Evolutionary conservation across 2,329 filamentous ascomycete genomes (phyloP).

Genomic region (Aspergillus sp.): DNA sequence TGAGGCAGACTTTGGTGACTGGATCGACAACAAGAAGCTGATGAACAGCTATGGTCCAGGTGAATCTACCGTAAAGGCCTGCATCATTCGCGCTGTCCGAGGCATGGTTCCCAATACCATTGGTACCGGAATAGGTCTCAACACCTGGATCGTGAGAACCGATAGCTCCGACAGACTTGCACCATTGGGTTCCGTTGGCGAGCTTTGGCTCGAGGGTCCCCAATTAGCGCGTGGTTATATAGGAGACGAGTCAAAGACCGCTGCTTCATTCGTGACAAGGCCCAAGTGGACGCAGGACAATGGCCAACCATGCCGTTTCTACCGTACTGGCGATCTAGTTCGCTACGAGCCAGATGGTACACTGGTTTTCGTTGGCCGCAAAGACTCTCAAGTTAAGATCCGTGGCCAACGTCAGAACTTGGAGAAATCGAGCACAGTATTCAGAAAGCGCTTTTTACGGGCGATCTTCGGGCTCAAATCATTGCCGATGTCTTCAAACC

Average conservation of each 20-base stretch:
- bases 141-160: slow-evolving; percentile 7
- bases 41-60: slow-evolving; percentile 28
- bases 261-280: slow-evolving; percentile 17
- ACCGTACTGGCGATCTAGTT: slow-evolving; percentile 5
- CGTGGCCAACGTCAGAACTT: slow-evolving; percentile 6
- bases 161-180: slow-evolving; percentile 22
- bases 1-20: slow-evolving; percentile 15
- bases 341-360: slow-evolving; percentile 3
- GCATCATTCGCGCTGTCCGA: too few species aligned
- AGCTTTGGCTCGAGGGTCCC: slow-evolving; percentile 37
- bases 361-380: slow-evolving; percentile 3
- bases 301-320: slow-evolving; percentile 5
- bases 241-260: slow-evolving; percentile 21
- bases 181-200: slow-evolving; percentile 29
- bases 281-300: slow-evolving; percentile 17
- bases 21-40: slow-evolving; percentile 21
- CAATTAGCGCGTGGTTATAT: slow-evolving; percentile 38
- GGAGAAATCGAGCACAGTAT: slow-evolving; percentile 4
- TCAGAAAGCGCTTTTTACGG: neutral
- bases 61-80: too few species aligned
- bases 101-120: too few species aligned
- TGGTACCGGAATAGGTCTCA: too few species aligned
- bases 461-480: neutral
- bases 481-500: neutral
- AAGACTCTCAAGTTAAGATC: slow-evolving; percentile 5